These are phyloP conservation scores for Forsythia suspensa DNA, from an alignment of 257 asterid genomes.

Conservation along the genomic window DNA sequence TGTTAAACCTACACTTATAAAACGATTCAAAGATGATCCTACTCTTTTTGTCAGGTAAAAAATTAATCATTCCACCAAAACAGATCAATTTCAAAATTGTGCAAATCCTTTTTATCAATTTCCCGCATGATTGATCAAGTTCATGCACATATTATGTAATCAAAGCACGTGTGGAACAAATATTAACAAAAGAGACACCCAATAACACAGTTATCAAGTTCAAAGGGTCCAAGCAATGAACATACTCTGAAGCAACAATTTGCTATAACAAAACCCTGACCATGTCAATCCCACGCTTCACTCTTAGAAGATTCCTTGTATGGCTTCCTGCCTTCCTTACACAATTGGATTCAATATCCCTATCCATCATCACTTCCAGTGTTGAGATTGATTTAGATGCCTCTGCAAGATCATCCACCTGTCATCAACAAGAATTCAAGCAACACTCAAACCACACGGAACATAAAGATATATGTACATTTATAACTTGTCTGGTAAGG, in stretches of 20 bases:
- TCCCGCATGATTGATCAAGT: neutral
- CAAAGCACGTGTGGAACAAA: neutral
- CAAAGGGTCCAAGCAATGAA: slow-evolving; percentile 21
- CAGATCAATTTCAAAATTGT: neutral
- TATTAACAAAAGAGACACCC: neutral
- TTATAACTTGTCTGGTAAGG: neutral
- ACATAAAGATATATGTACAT: no score
- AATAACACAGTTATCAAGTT: slow-evolving; percentile 10
- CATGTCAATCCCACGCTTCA: slow-evolving; percentile 95
- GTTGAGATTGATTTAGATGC: slow-evolving; percentile 66
- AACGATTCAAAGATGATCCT: slow-evolving; percentile 1
- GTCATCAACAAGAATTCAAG: slow-evolving; percentile 3
- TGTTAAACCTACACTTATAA: neutral
- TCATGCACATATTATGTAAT: neutral
- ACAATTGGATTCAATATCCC: slow-evolving; percentile 66
- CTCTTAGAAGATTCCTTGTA: slow-evolving; percentile 84
- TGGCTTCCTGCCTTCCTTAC: slow-evolving; percentile 83
- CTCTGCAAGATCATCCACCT: slow-evolving; percentile 78
- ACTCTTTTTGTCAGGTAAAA: neutral
- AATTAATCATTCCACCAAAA: neutral
- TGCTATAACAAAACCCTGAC: slow-evolving; percentile 85
- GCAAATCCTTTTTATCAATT: neutral
- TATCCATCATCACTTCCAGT: slow-evolving; percentile 68
- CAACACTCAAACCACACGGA: neutral
- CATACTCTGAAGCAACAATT: slow-evolving; percentile 68